Evolutionary conservation across 441 rosid species (phyloP), one percentile per base, ranked within the genome.

Genomic region (Arabidopsis hybrid): DNA sequence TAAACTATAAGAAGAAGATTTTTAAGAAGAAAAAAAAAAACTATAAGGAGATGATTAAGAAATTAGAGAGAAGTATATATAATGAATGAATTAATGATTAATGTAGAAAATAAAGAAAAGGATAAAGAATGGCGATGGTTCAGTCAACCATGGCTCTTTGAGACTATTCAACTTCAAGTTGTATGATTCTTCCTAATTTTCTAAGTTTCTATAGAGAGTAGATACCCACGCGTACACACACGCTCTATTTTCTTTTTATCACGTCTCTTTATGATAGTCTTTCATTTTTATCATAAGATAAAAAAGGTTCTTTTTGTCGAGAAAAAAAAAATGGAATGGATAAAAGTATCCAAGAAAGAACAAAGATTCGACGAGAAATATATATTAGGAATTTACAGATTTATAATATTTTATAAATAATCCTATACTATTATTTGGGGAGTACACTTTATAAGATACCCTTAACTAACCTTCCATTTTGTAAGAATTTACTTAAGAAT

Each of bases 121-220:
- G 14, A 42, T 42, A 42, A 42, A 43, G 47, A 43, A 43, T 26
- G 14, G 51, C 40, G 78, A 60, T 9, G 62, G 50, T 67, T 42
- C 12, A 67, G 74, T 67, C 73, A 75, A 67, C 62, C 62, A 53
- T 74, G 38, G 69, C 78, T 52, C 64, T 75, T 75, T 67, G 8
- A 32, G 73, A 75, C 73, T 67, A 31, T 60, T 75, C 73, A 18
- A 60, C 9, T 49, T 17, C 53, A 49, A 49, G 29, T 49, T 49
- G 51, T 4, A 7, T 49, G 12, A 17, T 49, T 26, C 7, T 40
- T 40, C 38, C 38, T n/a, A 46, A 7, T 46, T 14, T 46, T 46
- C 9, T 2, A 46, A 46, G 4, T 49, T 0, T n/a, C 10, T 36
- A 53, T 61, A 40, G 21, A 51, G 40, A 40, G 51, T 43, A 4